Evolutionary conservation across 2,329 filamentous ascomycete species (phyloP), one percentile per base, ranked within the genome.

Genomic region (Helotiales sp.): DNA sequence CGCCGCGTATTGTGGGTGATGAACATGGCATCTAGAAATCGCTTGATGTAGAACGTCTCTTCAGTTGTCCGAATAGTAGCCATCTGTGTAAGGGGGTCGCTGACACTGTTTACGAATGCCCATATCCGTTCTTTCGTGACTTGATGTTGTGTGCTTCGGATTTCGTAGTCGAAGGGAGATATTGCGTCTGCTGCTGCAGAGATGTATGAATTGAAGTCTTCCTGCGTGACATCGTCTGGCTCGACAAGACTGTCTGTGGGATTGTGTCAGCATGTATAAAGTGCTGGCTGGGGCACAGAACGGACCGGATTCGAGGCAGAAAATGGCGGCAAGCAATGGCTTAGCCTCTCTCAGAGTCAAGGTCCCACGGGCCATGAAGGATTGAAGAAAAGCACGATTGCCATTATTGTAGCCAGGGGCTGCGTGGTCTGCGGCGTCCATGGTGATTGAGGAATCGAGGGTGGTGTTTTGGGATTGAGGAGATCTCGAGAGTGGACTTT

Each of bases 361-460:
- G 52, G 89, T 88, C 24, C 92, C 91, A 59, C 90, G 89, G 2
- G 92, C 88, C 78, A 97, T 85, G 72, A 99, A 89, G 58, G 92
- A 92, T 80, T 99, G 96, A 0, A 98, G 84, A 76, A 99, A 97
- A 8, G 95, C 94, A 65, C 93, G 90, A 78, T 97, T 92, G 69
- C 85, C 85, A 77, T 96, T 83, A 50, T 45, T 57, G 17, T 71
- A 66, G 50, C 59, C 67, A 28, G 17, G 55, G 37, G 70, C 69
- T 11, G 69, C 61, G 24, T 63, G 55, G 26, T 65, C 54, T 45
- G 49, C 50, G 34, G 30, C 40, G 8, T 63, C 45, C 54, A 59
- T 63, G 11, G 10, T 22, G 10, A 24, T 37, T 40, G 13, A 52
- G 24, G 26, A 45, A 8, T 57, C 11, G 17, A 57, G 58, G 5